Conservation (phyloP, 805 yeast genomes). For the Schizosaccharomyces octosporus region DNA sequence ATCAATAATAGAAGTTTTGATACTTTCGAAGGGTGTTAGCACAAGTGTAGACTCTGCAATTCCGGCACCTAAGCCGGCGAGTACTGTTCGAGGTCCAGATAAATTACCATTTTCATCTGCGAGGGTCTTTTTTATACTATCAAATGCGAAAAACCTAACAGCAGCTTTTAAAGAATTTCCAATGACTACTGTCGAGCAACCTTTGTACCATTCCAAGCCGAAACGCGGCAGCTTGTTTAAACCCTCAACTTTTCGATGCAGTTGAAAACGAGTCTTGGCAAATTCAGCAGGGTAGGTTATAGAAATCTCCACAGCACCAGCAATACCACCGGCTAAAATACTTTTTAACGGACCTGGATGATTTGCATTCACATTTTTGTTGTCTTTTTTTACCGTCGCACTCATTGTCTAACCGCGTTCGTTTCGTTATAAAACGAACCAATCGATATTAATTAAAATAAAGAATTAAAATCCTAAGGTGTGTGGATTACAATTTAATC, state of each 20-base stretch:
- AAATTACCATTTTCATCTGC: constrained; percentile 69
- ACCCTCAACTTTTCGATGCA: constrained; percentile 15
- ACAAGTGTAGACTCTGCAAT: constrained; percentile 75
- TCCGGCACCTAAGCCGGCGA: constrained; percentile 95
- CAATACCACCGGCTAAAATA: constrained; percentile 22
- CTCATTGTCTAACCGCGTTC: neutral
- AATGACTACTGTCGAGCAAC: constrained; percentile 87
- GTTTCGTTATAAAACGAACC: too few relatives aligned
- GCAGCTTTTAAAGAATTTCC: constrained; percentile 94
- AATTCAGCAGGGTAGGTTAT: constrained; percentile 91
- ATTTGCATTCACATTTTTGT: neutral
- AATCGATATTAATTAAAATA: too few relatives aligned
- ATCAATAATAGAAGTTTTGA: constrained; percentile 84
- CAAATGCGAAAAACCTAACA: constrained; percentile 84
- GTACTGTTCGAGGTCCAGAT: constrained; percentile 28
- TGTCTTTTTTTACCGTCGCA: neutral
- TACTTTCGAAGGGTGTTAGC: constrained; percentile 90
- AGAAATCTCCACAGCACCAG: constrained; percentile 45
- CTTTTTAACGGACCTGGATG: constrained; percentile 14
- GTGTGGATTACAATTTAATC: too few relatives aligned
- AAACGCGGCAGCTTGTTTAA: constrained; percentile 3
- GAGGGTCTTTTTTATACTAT: constrained; percentile 50
- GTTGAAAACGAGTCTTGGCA: constrained; percentile 80
- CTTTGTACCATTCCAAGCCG: constrained; percentile 47
- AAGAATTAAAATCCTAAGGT: too few relatives aligned